These are phyloP conservation scores for Cenchrus fungigraminus DNA, from an alignment of 176 grass and related monocot genomes.

Conservation along the genomic window DNA sequence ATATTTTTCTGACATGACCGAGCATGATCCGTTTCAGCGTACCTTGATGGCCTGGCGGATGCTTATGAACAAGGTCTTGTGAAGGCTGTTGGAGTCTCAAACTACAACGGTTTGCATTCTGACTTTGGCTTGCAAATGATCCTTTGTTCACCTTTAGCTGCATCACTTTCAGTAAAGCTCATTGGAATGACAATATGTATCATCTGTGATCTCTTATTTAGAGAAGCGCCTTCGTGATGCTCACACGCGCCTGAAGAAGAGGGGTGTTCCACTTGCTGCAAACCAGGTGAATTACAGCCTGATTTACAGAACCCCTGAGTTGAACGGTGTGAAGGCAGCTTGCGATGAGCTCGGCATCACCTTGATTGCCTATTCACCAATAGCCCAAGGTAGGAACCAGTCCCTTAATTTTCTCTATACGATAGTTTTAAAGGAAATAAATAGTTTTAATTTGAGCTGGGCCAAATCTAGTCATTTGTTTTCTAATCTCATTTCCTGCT, in stretches of 20 bases:
- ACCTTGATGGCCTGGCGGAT: slow-evolving; percentile 90
- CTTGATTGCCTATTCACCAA: slow-evolving; percentile 79
- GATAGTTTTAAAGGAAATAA: too few species aligned
- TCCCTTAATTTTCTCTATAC: background rate
- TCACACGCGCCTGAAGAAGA: slow-evolving; percentile 68
- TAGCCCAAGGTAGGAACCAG: slow-evolving; percentile 59
- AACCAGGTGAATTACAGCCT: slow-evolving; percentile 88
- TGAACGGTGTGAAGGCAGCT: slow-evolving; percentile 70
- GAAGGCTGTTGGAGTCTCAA: slow-evolving; percentile 93
- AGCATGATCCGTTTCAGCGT: slow-evolving; percentile 56
- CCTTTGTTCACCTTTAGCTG: background rate
- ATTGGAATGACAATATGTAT: background rate
- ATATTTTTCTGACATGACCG: slow-evolving; percentile 30
- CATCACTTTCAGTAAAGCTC: background rate
- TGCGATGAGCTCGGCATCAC: slow-evolving; percentile 82
- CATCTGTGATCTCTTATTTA: background rate
- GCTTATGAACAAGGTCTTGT: slow-evolving; percentile 94
- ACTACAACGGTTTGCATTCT: slow-evolving; percentile 70
- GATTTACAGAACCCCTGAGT: slow-evolving; percentile 68
- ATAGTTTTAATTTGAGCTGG: background rate
- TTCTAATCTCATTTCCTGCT: background rate
- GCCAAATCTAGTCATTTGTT: background rate
- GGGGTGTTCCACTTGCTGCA: slow-evolving; percentile 69
- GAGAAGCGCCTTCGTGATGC: slow-evolving; percentile 75
- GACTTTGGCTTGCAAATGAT: slow-evolving; percentile 1